Evolutionary conservation across 2,329 filamentous ascomycete genomes (phyloP), one percentile per base, ranked within the genome.

Genomic region (Epichloe festucae): DNA sequence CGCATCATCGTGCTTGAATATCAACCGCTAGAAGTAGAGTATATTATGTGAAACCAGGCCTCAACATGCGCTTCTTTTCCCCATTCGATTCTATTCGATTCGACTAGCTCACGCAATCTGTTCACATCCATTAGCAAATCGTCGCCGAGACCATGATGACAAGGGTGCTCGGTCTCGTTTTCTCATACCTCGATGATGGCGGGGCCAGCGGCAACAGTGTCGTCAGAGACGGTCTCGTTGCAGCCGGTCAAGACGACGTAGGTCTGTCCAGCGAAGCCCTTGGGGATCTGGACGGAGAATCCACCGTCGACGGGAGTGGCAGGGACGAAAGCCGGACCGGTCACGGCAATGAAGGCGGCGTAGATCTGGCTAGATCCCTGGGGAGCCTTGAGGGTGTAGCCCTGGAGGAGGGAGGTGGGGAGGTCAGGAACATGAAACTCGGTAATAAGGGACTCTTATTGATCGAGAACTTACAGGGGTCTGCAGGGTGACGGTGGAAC

Each of bases 201-300:
- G 15, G 67, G 65, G 17, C 65, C 65, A 10, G 63, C 64, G 41
- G 65, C 61, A 39, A 63, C 64, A 48, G 66, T 69, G 52, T 62
- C 63, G 53, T 68, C 63, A 10, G 54, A 56, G 14, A 64, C 63
- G 3, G 53, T 52, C 12, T 54, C 65, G 51, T 67, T 62, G 36
- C 64, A 65, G 17, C 63, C 65, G 42, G 58, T 62, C 34, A 69
- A 58, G 14, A 68, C 63, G 31, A 64, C 59, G 53, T 69, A 69
- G 8, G 65, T 62, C 59, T 68, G 67, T 36, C 66, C 66, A 5
- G 51, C 53, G 14, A 57, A 57, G 23, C 56, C 59, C 17, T 53
- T 34, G 21, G 60, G 59, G 27, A 59, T 47, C 23, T 46, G 34
- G 43, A 54, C 53, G 12, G 54, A 50, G 47, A 55, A 58, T 42